Evolutionary conservation across 179 eudicot genomes (phyloP).

Genomic region (Dionaea muscipula): DNA sequence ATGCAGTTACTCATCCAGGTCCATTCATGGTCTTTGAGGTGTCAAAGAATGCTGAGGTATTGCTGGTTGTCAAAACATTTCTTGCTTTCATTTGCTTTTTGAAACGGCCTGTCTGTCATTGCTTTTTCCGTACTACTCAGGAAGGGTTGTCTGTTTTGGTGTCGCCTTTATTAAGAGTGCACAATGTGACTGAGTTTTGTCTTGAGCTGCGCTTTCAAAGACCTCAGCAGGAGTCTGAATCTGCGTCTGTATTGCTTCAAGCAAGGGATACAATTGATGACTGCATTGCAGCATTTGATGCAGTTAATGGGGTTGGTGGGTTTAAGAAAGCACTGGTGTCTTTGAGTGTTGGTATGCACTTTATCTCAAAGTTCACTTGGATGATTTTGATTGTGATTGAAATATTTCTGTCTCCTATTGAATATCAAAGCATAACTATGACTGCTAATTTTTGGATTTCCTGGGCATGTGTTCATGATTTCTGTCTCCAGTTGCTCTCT

Average conservation of each 20-base stretch:
- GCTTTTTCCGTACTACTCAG: conserved; percentile 25
- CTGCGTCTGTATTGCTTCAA: conserved; percentile 55
- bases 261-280: conserved; percentile 72
- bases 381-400: background rate
- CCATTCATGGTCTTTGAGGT: conserved; percentile 72
- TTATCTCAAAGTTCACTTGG: background rate
- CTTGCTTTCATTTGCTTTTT: background rate
- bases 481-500: too few species aligned
- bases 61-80: background rate
- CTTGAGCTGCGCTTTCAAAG: conserved; percentile 80
- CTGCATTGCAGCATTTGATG: conserved; percentile 78
- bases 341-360: conserved; percentile 59
- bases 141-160: conserved; percentile 64
- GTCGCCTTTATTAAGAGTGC: conserved; percentile 74
- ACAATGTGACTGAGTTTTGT: conserved; percentile 64
- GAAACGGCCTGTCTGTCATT: background rate
- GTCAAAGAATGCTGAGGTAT: conserved; percentile 66
- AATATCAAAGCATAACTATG: background rate
- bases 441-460: background rate
- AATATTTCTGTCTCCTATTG: background rate
- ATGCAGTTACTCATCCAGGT: conserved; percentile 64
- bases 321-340: conserved; percentile 76
- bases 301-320: conserved; percentile 57
- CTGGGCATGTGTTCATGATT: background rate
- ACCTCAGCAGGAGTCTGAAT: conserved; percentile 51